These are phyloP conservation scores for Rhododendron henanense DNA, from an alignment of 148 eudicot species.

Conservation along the genomic window DNA sequence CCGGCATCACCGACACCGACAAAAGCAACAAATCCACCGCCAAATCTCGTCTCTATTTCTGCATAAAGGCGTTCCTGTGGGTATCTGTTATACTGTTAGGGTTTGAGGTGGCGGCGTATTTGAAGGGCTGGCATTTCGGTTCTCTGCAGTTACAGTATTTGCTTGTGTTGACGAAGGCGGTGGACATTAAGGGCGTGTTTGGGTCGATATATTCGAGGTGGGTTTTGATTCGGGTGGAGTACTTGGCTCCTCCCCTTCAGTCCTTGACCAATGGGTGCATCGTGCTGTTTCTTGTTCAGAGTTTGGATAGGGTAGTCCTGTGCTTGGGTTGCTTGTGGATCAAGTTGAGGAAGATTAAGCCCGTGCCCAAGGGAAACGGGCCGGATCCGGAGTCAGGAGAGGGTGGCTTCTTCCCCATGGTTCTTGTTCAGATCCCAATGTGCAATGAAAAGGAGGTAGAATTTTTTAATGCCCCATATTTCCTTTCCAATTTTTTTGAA, in stretches of 20 bases:
- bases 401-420: slow-evolving; percentile 82
- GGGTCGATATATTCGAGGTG: slow-evolving; percentile 54
- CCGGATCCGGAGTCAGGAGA: slow-evolving; percentile 73
- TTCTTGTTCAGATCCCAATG: slow-evolving; percentile 98
- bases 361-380: slow-evolving; percentile 34
- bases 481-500: background rate
- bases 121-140: slow-evolving; percentile 58
- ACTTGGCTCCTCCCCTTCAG: slow-evolving; percentile 78
- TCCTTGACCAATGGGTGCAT: slow-evolving; percentile 69
- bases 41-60: slow-evolving; percentile 36
- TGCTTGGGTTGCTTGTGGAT: slow-evolving; percentile 89
- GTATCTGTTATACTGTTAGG: slow-evolving; percentile 43
- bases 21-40: background rate
- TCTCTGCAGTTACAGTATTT: slow-evolving; percentile 40
- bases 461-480: background rate
- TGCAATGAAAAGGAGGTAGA: slow-evolving; percentile 93
- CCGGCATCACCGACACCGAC: slow-evolving; percentile 58
- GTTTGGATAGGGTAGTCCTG: slow-evolving; percentile 69
- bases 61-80: slow-evolving; percentile 42
- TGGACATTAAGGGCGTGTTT: slow-evolving; percentile 33
- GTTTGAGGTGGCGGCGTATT: slow-evolving; percentile 63
- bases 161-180: slow-evolving; percentile 23
- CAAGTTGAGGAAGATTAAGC: slow-evolving; percentile 63
- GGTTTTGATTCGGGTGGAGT: slow-evolving; percentile 68
- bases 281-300: slow-evolving; percentile 68